Percentiles rank a stretch among this genome's conserved stretches.
These are phyloP conservation scores for Leccinum pellstonianum DNA, from an alignment of 768 basidiomycete genomes.

Conservation along the genomic window DNA sequence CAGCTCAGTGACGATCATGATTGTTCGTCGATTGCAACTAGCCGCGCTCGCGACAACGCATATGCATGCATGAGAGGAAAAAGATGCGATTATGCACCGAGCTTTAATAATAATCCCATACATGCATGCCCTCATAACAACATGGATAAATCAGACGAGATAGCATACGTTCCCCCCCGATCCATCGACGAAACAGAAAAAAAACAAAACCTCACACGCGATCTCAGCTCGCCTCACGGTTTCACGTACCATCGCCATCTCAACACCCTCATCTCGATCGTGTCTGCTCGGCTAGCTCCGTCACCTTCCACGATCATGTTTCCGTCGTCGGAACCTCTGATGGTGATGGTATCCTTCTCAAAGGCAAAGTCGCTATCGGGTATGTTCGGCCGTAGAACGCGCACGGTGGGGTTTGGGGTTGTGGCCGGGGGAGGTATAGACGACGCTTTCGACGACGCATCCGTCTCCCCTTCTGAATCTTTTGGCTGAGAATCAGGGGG, in stretches of 20 bases:
- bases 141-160: slow-evolving; percentile 19
- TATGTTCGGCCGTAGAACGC: slow-evolving; percentile 20
- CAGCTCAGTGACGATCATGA: background rate
- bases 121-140: slow-evolving; percentile 12
- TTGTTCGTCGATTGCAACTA: background rate
- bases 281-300: background rate
- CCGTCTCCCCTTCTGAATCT: background rate
- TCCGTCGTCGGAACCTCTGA: slow-evolving; percentile 16
- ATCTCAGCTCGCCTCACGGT: slow-evolving; percentile 4
- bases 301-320: slow-evolving; percentile 17
- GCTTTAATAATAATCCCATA: slow-evolving; percentile 8
- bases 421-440: background rate
- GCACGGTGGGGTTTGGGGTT: slow-evolving; percentile 1
- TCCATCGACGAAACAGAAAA: background rate
- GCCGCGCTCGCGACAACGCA: background rate
- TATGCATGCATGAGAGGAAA: background rate
- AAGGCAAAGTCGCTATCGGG: slow-evolving; percentile 23
- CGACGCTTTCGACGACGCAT: background rate
- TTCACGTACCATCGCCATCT: slow-evolving; percentile 28
- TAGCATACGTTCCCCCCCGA: background rate
- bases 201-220: background rate
- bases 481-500: slow-evolving; percentile 1
- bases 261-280: slow-evolving; percentile 26
- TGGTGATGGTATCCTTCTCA: slow-evolving; percentile 17
- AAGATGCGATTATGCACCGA: background rate